Evolutionary conservation across 768 basidiomycete species (phyloP), one percentile per base, ranked within the genome.

Genomic region (Rhodosporidiobolus sp.): DNA sequence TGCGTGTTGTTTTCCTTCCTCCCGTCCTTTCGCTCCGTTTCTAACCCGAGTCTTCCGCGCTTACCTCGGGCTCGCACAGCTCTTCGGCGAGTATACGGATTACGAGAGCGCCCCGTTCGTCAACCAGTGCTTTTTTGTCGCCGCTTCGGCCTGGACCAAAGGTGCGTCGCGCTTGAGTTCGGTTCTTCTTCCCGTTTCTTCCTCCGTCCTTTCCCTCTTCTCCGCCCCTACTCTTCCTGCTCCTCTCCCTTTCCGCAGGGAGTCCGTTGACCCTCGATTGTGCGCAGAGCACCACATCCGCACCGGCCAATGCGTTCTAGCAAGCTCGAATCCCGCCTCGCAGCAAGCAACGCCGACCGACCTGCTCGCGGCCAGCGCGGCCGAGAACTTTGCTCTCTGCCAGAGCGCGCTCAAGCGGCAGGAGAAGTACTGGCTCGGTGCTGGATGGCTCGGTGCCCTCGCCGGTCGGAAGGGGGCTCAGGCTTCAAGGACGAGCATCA

Each of bases 81-180:
- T 79, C 45, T 73, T 76, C 60, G 76, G 76, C 62, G 68, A 73
- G 1, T 45, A 43, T 11, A 11, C 54, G 34, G 61, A 64, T 19
- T 78, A 76, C 48, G 67, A 73, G 28, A 56, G 76, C 6, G 56
- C 78, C 4, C 76, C 77, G 28, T 78, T 77, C 48, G 74, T 75
- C 19, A 79, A 78, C 50, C 77, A 79, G 57, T 66, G 72, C 20
- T 77, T 79, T 65, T 79, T 65, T 66, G 76, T 78, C 0, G 74
- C 77, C 19, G 74, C 30, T 3, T 56, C 52, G 17, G 34, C 63
- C 19, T 64, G 63, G 63, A 64, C 53, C 43, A 53, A 64, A 55
- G 63, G 63, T 54, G 3, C 19, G 63, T 26, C 22, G 5, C 38
- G 38, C 38, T 43, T 43, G 7, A 7, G 8, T 43, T 43, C 38